Percentiles rank a stretch among this genome's conserved stretches.
phyloP scores from a whole-genome alignment of 2,329 filamentous ascomycete species.

The Botrytis byssoidea region DNA sequence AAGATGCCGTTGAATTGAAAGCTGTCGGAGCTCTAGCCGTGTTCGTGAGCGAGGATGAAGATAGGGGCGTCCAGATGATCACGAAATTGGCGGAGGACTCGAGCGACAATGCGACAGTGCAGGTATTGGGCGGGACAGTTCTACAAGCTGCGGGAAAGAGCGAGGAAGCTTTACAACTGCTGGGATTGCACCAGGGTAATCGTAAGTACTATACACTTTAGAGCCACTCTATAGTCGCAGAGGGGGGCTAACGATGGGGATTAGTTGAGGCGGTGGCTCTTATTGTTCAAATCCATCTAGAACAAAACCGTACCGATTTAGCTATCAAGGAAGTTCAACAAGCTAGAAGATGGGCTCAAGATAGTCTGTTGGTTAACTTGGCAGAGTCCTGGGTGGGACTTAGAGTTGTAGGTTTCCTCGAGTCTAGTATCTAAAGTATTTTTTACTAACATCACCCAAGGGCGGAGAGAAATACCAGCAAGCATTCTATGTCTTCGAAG shows the following conservation, averaged over 20 bases:
- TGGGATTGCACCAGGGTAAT: slow-evolving; percentile 82
- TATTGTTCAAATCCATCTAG: slow-evolving; percentile 87
- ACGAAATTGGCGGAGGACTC: slow-evolving; percentile 67
- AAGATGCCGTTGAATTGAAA: slow-evolving; percentile 67
- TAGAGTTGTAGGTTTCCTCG: slow-evolving; percentile 61
- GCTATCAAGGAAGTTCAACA: slow-evolving; percentile 84
- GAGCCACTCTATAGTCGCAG: not conserved
- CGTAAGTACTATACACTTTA: slow-evolving; percentile 52
- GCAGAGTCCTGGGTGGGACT: slow-evolving; percentile 94
- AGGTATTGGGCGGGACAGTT: slow-evolving; percentile 78
- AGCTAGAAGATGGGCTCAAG: slow-evolving; percentile 91
- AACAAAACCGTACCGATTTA: slow-evolving; percentile 87
- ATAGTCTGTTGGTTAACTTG: slow-evolving; percentile 88
- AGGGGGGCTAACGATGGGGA: slow-evolving; percentile 10
- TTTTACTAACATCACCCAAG: slow-evolving; percentile 48
- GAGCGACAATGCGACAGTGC: slow-evolving; percentile 74
- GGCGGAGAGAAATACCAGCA: slow-evolving; percentile 96
- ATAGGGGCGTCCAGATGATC: slow-evolving; percentile 60
- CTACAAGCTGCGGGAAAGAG: slow-evolving; percentile 75
- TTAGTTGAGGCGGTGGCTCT: slow-evolving; percentile 75
- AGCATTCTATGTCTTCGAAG: slow-evolving; percentile 96
- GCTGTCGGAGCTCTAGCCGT: slow-evolving; percentile 77
- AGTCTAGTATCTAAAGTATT: slow-evolving; percentile 20
- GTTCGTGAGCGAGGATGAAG: slow-evolving; percentile 57
- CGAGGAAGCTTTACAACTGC: slow-evolving; percentile 79